Percentiles rank a stretch among this genome's conserved stretches.
Conservation (phyloP, 2,329 filamentous ascomycete species). For the Tympanopsis confertula region DNA sequence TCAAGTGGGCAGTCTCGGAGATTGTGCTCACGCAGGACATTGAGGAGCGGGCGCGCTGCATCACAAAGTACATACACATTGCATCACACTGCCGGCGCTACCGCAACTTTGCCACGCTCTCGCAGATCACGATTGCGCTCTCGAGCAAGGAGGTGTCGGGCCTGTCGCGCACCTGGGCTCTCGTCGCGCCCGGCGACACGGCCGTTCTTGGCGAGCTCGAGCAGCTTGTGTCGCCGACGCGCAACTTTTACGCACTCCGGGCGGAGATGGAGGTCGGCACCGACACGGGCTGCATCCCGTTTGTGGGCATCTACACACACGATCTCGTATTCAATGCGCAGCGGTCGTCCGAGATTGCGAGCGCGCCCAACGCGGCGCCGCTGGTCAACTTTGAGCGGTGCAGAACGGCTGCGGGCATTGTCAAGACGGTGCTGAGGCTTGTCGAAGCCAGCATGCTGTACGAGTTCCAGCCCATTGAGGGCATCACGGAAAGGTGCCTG, state of each 20-base stretch:
- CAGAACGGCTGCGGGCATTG: conserved; percentile 62
- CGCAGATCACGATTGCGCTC: conserved; percentile 67
- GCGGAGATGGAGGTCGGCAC: conserved; percentile 66
- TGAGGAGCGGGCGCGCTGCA: conserved; percentile 63
- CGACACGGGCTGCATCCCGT: conserved; percentile 68
- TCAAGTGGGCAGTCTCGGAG: conserved; percentile 77
- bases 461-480: conserved; percentile 62
- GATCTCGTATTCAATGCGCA: conserved; percentile 75
- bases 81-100: conserved; percentile 64
- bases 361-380: conserved; percentile 52
- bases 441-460: conserved; percentile 70
- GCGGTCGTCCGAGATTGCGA: conserved; percentile 63
- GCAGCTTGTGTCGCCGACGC: conserved; percentile 60
- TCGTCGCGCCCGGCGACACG: conserved; percentile 55
- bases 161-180: conserved; percentile 58
- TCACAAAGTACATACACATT: conserved; percentile 75
- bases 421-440: conserved; percentile 70
- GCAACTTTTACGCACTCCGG: conserved; percentile 67
- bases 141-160: conserved; percentile 62
- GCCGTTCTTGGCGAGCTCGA: conserved; percentile 60
- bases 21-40: conserved; percentile 62
- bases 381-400: conserved; percentile 77
- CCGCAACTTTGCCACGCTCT: conserved; percentile 75
- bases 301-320: conserved; percentile 74
- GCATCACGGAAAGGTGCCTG: conserved; percentile 69